Base-by-base conservation (phyloP, 1,284 basidiomycete species). In the Peniophora sp. region DNA sequence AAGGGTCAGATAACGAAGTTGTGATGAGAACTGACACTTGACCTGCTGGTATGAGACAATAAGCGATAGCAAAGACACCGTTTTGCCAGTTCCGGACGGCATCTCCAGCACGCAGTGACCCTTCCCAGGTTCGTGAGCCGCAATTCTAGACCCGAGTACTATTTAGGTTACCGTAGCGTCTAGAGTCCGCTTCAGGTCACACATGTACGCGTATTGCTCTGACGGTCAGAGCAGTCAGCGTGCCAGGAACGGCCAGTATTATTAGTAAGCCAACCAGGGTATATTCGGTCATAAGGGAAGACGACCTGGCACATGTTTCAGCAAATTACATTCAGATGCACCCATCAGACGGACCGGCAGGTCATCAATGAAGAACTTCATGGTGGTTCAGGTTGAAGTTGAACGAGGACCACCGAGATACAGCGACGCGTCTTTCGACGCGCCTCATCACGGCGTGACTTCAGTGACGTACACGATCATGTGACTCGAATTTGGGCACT, bases 201-300 rank as follows among this genome's bases (percentile, higher is more conserved):
- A 94, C 94, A 99, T 98, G 65, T 99, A 99, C 39, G 92, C 86
- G 82, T 95, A 98, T 81, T 98, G 96, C 65, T 98, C 96, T 89
- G 65, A 32, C 35, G 35, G 12, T 22, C 17, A 17, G 20, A 35
- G n/a, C 19, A 23, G 22, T 56, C 50, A 47, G 20, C 5, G 10
- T 32, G 27, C 27, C 27, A 32, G 12, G 27, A 32, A 32, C 12
- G 27, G 27, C 27, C 6, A 32, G 27, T 12, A 32, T 32, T 12
- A 32, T 32, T 32, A 6, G 27, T 32, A 32, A 32, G 61, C 70
- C 50, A 62, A 88, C 87, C 88, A 65, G 88, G 89, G 65, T 90
- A 89, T 62, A 90, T 89, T 66, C 86, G 79, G 74, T 95, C 92
- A 69, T 95, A 95, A 68, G 92, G 92, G 69, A 97, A 97, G 60